Evolutionary conservation across 179 eudicot genomes (phyloP).

Genomic region (Silene noctiflora): DNA sequence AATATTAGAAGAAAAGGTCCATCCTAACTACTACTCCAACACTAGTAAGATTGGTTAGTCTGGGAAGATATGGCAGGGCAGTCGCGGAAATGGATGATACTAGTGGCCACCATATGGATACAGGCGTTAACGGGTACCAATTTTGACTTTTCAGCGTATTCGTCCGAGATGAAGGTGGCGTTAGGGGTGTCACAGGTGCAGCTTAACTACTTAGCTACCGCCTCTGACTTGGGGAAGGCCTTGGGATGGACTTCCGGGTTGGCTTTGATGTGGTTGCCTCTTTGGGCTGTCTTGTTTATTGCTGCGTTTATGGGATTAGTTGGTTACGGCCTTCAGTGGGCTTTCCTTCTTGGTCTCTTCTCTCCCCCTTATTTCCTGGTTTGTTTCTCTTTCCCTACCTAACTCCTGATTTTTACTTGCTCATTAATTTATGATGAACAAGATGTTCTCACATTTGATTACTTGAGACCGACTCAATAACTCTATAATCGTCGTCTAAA

Average conservation of each 20-base stretch:
- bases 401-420: not conserved
- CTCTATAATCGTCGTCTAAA: not conserved
- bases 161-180: conserved; percentile 57
- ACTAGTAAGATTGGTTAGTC: no score
- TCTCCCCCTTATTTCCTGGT: conserved; percentile 71
- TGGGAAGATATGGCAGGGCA: conserved; percentile 44
- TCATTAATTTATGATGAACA: no score
- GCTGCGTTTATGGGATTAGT: conserved; percentile 66
- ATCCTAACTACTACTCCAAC: no score
- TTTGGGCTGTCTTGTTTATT: conserved; percentile 56
- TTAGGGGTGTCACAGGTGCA: conserved; percentile 70
- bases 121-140: conserved; percentile 93
- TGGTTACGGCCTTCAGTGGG: conserved; percentile 83
- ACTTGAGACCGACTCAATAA: no score
- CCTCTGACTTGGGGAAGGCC: conserved; percentile 82
- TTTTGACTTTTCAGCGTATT: conserved; percentile 86
- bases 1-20: no score
- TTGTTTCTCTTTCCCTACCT: not conserved
- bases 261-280: conserved; percentile 56
- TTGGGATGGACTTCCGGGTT: conserved; percentile 88
- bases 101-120: conserved; percentile 76
- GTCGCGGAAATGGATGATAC: conserved; percentile 74
- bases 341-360: conserved; percentile 41
- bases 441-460: no score
- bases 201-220: conserved; percentile 75